Evolutionary conservation across 2,329 filamentous ascomycete genomes (phyloP).

Genomic region (Sphaerulina musiva): DNA sequence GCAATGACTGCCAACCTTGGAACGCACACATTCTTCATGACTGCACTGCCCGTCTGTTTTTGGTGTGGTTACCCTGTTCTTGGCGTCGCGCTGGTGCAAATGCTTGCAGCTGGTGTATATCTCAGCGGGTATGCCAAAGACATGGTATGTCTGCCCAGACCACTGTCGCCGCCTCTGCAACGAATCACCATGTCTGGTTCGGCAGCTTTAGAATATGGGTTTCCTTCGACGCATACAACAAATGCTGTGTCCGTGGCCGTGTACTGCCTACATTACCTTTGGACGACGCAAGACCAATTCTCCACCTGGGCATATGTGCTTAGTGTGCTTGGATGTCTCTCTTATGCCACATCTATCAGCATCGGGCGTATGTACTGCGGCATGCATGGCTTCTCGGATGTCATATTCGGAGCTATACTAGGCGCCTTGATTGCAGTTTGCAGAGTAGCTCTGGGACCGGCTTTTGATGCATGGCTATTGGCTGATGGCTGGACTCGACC

Average conservation of each 20-base stretch:
- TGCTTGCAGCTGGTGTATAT: slow-evolving; percentile 61
- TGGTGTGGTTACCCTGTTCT: slow-evolving; percentile 87
- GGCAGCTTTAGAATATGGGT: slow-evolving; percentile 90
- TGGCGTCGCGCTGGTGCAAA: slow-evolving; percentile 62
- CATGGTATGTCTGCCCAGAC: slow-evolving; percentile 82
- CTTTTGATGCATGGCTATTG: slow-evolving; percentile 65
- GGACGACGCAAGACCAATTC: slow-evolving; percentile 57
- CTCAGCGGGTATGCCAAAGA: slow-evolving; percentile 88
- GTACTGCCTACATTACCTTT: slow-evolving; percentile 68
- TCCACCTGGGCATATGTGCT: slow-evolving; percentile 40
- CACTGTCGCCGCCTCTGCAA: slow-evolving; percentile 82
- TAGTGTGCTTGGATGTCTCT: slow-evolving; percentile 56
- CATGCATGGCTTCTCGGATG: slow-evolving; percentile 96
- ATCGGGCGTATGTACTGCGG: slow-evolving; percentile 91
- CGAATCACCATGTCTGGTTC: slow-evolving; percentile 97
- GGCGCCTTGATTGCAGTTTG: slow-evolving; percentile 59
- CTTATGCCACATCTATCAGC: slow-evolving; percentile 83
- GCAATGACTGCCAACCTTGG: slow-evolving; percentile 92
- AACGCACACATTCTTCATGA: slow-evolving; percentile 98
- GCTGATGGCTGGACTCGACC: slow-evolving; percentile 59
- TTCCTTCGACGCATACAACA: slow-evolving; percentile 92
- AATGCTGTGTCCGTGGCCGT: slow-evolving; percentile 93
- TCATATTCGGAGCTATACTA: slow-evolving; percentile 70
- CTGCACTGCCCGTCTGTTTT: slow-evolving; percentile 86
- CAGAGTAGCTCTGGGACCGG: slow-evolving; percentile 50